Evolutionary conservation across 495 filamentous ascomycete species (phyloP).

Genomic region (Chaetomium cochliodes): DNA sequence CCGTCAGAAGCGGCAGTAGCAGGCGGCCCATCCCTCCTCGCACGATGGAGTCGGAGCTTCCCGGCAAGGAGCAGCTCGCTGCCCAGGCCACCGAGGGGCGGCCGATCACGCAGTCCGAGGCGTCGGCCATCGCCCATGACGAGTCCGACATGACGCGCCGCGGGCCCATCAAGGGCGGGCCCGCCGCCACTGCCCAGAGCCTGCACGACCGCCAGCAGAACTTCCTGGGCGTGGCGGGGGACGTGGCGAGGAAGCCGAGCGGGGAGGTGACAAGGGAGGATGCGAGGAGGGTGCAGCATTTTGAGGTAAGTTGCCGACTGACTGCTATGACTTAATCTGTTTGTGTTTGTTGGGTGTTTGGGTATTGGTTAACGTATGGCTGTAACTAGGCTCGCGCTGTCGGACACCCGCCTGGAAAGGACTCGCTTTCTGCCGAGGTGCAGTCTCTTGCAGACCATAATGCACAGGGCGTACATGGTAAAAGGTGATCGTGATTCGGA

Average conservation of each 20-base stretch:
- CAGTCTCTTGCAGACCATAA: constrained; percentile 39
- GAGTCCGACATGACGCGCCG: constrained; percentile 33
- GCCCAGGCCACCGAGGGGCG: constrained; percentile 27
- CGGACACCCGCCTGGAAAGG: constrained; percentile 28
- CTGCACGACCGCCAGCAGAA: constrained; percentile 37
- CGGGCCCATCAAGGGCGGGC: constrained; percentile 32
- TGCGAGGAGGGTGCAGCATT: constrained; percentile 31
- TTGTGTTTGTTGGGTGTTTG: not conserved
- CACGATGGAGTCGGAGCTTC: constrained; percentile 23
- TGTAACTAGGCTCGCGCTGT: constrained; percentile 27
- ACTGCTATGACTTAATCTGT: not conserved
- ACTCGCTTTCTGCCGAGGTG: constrained; percentile 33
- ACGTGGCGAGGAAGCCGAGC: constrained; percentile 35
- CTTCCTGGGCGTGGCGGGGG: constrained; percentile 31
- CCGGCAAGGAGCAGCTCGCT: constrained; percentile 29
- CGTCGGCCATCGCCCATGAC: constrained; percentile 24
- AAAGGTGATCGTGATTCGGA: not conserved
- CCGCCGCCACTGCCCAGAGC: constrained; percentile 33
- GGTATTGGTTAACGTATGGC: not conserved
- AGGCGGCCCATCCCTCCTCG: not conserved
- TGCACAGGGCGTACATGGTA: not conserved
- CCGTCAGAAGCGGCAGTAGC: too few relatives aligned
- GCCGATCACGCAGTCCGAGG: constrained; percentile 30
- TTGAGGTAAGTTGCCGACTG: constrained; percentile 29
- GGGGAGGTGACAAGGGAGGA: constrained; percentile 34